Conservation (phyloP, 2,329 filamentous ascomycete species). For the Ambrosiella cleistominuta region DNA sequence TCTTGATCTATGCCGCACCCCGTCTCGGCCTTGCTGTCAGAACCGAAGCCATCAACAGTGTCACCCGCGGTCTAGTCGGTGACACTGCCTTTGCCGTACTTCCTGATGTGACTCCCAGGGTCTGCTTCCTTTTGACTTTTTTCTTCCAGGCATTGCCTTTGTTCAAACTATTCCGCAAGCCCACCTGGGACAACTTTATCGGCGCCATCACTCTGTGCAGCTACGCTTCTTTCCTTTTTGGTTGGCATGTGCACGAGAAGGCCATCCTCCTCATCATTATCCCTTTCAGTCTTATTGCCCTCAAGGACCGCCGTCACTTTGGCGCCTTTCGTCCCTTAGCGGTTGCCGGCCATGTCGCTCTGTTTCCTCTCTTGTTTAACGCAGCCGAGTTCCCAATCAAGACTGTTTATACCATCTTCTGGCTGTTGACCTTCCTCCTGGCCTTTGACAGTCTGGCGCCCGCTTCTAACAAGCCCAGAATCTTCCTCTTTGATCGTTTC, state of each 20-base stretch:
- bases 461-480: slow-evolving; percentile 57
- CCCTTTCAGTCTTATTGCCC: slow-evolving; percentile 80
- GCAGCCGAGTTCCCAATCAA: slow-evolving; percentile 87
- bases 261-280: slow-evolving; percentile 87
- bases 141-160: slow-evolving; percentile 66
- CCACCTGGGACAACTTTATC: slow-evolving; percentile 78
- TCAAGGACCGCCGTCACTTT: slow-evolving; percentile 77
- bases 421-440: slow-evolving; percentile 73
- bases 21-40: slow-evolving; percentile 60
- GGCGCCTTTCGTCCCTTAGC: slow-evolving; percentile 82
- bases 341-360: slow-evolving; percentile 82
- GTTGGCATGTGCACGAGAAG: slow-evolving; percentile 98
- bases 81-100: slow-evolving; percentile 89
- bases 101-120: slow-evolving; percentile 63
- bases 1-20: slow-evolving; percentile 73
- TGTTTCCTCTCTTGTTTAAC: slow-evolving; percentile 89
- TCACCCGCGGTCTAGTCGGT: slow-evolving; percentile 81
- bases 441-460: slow-evolving; percentile 78
- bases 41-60: slow-evolving; percentile 60
- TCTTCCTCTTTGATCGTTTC: slow-evolving; percentile 84
- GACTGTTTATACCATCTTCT: slow-evolving; percentile 78
- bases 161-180: slow-evolving; percentile 61
- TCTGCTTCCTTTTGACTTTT: slow-evolving; percentile 69
- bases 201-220: slow-evolving; percentile 82
- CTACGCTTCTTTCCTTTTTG: slow-evolving; percentile 91